Evolutionary conservation across 257 asterid genomes (phyloP), one percentile per base, ranked within the genome.

Genomic region (Knoxia roxburghii): DNA sequence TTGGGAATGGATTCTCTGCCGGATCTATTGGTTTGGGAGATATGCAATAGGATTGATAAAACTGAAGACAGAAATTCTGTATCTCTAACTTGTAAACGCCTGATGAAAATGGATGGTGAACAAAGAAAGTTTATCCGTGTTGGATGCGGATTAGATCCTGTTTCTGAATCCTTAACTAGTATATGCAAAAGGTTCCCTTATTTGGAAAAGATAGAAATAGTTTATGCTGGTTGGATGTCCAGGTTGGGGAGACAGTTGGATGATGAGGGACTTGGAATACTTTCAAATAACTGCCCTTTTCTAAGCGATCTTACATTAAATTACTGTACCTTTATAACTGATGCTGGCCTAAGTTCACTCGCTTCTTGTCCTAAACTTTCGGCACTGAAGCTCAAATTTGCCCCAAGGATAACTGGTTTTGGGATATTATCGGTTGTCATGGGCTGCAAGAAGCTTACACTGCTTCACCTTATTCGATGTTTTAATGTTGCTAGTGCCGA

Each of bases 221-320:
- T 78, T 52, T 89, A 91, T 83, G 80, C 89, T 2, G 98, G 96
- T 71, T 91, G 96, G 96, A 85, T 87, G 96, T 91, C 95, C 39
- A 87, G 76, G 63, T 81, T 84, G 66, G 98, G 98, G 5, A 85
- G 80, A 70, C 98, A 91, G 67, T 72, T 89, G 55, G 95, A 85
- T 61, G 96, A 89, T 62, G 65, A 71, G 60, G 95, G 95, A 39
- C 85, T 91, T 73, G 56, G 49, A 64, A 65, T 73, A 54, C 89
- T 91, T 67, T 84, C 96, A 14, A 62, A 37, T 48, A 68, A 70
- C 75, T 91, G 98, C 68, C 87, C 84, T 64, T 64, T 17, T 23
- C 74, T 91, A 11, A 74, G 67, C n/a, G 87, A 82, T 67, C 86
- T 91, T 74, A 82, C 81, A 70, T 81, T 89, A 55, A 89, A 91